Percentiles rank a stretch among this genome's conserved stretches.
Conservation (phyloP, 106 monocot species). For the Chionographis japonica region DNA sequence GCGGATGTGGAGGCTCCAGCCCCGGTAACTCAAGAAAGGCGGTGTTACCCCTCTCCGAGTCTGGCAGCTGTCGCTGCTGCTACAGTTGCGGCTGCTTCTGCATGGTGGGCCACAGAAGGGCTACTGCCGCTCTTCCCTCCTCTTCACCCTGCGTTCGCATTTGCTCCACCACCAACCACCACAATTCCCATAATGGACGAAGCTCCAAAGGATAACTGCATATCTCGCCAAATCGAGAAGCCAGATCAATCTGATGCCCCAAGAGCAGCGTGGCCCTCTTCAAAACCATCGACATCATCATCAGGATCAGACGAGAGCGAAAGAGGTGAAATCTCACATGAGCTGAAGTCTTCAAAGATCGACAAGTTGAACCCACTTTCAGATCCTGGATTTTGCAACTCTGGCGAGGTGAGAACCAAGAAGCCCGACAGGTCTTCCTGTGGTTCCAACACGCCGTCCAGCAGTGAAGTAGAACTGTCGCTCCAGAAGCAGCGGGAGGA, state of each 20-base stretch:
- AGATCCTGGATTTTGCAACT: slow-evolving; percentile 8
- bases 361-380: slow-evolving; percentile 1
- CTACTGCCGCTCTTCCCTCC: slow-evolving; percentile 56
- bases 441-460: slow-evolving; percentile 77
- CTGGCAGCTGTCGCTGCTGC: slow-evolving; percentile 64
- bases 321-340: slow-evolving; percentile 13
- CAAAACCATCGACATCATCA: slow-evolving; percentile 20
- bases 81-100: slow-evolving; percentile 89
- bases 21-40: slow-evolving; percentile 15
- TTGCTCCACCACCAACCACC: slow-evolving; percentile 26
- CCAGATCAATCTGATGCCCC: slow-evolving; percentile 15
- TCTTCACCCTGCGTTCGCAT: slow-evolving; percentile 41
- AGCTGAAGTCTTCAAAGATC: slow-evolving; percentile 11
- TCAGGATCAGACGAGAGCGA: slow-evolving; percentile 34
- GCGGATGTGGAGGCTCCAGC: slow-evolving; percentile 12
- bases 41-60: slow-evolving; percentile 29
- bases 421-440: slow-evolving; percentile 67
- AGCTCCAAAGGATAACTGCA: slow-evolving; percentile 4
- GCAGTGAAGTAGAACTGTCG: slow-evolving; percentile 52
- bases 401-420: slow-evolving; percentile 17
- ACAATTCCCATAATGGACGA: slow-evolving; percentile 9
- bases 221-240: slow-evolving; percentile 11
- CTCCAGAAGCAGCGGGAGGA: slow-evolving; percentile 23
- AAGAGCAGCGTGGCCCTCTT: neutral
- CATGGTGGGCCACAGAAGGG: slow-evolving; percentile 89